These are phyloP conservation scores for Solanum tacnaense DNA, from an alignment of 257 asterid species.

Conservation along the genomic window DNA sequence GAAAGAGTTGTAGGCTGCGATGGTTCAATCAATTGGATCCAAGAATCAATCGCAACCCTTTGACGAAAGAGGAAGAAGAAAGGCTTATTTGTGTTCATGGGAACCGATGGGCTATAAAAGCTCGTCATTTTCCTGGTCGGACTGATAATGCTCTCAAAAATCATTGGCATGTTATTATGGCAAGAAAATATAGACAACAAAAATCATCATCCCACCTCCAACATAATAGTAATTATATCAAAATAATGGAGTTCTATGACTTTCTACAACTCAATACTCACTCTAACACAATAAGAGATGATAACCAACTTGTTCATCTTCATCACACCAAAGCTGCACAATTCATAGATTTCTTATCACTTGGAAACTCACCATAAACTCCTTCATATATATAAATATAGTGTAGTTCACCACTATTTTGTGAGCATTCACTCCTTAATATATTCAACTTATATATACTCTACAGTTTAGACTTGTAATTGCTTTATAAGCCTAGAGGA, in stretches of 20 bases:
- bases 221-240: too few relatives aligned
- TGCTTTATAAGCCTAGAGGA: background rate
- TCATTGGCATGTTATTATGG: slow-evolving; percentile 49
- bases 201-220: background rate
- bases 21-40: slow-evolving; percentile 54
- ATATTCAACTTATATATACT: background rate
- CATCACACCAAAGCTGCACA: background rate
- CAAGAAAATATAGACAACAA: slow-evolving; percentile 22
- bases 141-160: slow-evolving; percentile 52
- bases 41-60: slow-evolving; percentile 28
- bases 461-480: background rate
- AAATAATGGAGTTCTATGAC: slow-evolving; percentile 40
- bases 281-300: slow-evolving; percentile 35
- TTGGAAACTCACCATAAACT: background rate
- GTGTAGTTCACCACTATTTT: background rate
- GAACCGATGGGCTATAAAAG: slow-evolving; percentile 41
- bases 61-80: slow-evolving; percentile 37
- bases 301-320: slow-evolving; percentile 12
- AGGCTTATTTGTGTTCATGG: slow-evolving; percentile 31
- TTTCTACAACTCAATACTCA: slow-evolving; percentile 67
- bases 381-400: background rate
- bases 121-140: slow-evolving; percentile 37
- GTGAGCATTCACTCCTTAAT: background rate
- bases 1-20: slow-evolving; percentile 52
- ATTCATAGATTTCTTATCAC: slow-evolving; percentile 1